These are phyloP conservation scores for Pleurotus djamor DNA, from an alignment of 768 basidiomycete genomes.

Conservation along the genomic window DNA sequence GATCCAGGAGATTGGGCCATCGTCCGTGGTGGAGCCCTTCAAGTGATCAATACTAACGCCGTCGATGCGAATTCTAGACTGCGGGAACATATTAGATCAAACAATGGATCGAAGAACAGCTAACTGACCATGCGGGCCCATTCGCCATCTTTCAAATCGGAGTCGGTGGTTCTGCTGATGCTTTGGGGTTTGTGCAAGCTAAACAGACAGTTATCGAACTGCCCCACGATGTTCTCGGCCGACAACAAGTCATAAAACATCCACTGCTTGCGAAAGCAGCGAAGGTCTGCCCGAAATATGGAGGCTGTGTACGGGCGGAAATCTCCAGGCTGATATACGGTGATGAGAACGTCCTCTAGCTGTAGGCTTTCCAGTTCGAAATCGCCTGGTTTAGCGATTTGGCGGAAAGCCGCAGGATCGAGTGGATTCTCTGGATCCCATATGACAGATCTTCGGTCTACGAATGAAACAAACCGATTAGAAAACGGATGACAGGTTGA, in stretches of 20 bases:
- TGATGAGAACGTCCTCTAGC: slow-evolving; percentile 90
- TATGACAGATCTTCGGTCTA: slow-evolving; percentile 84
- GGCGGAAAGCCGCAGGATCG: slow-evolving; percentile 81
- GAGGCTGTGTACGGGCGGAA: slow-evolving; percentile 92
- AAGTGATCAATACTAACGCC: slow-evolving; percentile 96
- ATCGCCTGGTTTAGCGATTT: slow-evolving; percentile 71
- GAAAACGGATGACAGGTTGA: background rate
- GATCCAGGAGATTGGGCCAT: slow-evolving; percentile 96
- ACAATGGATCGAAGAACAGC: background rate
- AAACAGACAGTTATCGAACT: slow-evolving; percentile 97
- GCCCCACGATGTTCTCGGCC: slow-evolving; percentile 96
- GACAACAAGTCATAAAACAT: slow-evolving; percentile 91
- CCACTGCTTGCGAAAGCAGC: slow-evolving; percentile 87
- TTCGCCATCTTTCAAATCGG: slow-evolving; percentile 77
- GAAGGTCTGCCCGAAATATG: slow-evolving; percentile 91
- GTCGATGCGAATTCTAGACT: slow-evolving; percentile 96
- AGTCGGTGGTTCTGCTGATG: slow-evolving; percentile 86
- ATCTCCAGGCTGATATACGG: slow-evolving; percentile 89
- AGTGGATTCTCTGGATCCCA: slow-evolving; percentile 85
- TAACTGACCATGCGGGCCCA: slow-evolving; percentile 86
- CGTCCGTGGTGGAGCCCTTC: slow-evolving; percentile 68
- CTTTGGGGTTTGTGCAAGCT: slow-evolving; percentile 96
- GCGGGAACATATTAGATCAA: background rate
- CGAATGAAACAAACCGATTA: slow-evolving; percentile 6
- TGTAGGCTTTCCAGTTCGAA: slow-evolving; percentile 90